Conservation (phyloP, 352 stramenopile species). For the Aphanomyces invadans region DNA sequence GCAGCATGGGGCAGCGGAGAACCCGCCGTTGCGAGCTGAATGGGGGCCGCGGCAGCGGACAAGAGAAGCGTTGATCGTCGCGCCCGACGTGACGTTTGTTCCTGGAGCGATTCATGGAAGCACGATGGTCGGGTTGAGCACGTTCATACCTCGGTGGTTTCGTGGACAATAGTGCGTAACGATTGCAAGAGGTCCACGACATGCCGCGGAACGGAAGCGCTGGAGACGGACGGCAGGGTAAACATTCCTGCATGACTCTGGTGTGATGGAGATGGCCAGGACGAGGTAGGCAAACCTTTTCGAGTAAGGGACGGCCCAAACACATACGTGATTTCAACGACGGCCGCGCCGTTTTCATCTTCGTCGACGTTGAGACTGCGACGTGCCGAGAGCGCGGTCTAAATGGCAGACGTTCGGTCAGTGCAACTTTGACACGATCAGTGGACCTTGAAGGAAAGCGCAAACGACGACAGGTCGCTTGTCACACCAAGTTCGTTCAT, state of each 20-base stretch:
- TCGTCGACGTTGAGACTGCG: not conserved
- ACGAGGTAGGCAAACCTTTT: not conserved
- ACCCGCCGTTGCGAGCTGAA: not conserved
- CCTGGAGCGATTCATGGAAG: not conserved
- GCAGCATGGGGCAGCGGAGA: not conserved
- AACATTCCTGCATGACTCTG: not conserved
- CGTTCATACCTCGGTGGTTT: slow-evolving; percentile 21
- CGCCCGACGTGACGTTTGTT: not conserved
- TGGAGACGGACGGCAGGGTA: not conserved
- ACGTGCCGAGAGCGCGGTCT: not conserved
- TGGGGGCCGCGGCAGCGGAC: not conserved
- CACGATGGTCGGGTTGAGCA: too few species aligned
- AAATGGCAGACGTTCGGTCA: not conserved
- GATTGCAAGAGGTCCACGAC: not conserved
- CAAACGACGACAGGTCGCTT: slow-evolving; percentile 20
- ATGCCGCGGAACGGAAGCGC: not conserved
- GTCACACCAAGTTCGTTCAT: slow-evolving; percentile 21
- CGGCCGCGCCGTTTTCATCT: slow-evolving; percentile 2
- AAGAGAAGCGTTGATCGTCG: not conserved
- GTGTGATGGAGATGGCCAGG: not conserved
- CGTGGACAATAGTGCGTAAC: not conserved
- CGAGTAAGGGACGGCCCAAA: slow-evolving; percentile 16
- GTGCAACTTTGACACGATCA: not conserved
- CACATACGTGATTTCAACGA: slow-evolving; percentile 16
- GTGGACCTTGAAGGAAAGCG: slow-evolving; percentile 23